Percentiles rank a stretch among this genome's conserved stretches.
These are phyloP conservation scores for Trypanosoma cruzi DNA, from an alignment of 208 protist genomes.

Conservation along the genomic window DNA sequence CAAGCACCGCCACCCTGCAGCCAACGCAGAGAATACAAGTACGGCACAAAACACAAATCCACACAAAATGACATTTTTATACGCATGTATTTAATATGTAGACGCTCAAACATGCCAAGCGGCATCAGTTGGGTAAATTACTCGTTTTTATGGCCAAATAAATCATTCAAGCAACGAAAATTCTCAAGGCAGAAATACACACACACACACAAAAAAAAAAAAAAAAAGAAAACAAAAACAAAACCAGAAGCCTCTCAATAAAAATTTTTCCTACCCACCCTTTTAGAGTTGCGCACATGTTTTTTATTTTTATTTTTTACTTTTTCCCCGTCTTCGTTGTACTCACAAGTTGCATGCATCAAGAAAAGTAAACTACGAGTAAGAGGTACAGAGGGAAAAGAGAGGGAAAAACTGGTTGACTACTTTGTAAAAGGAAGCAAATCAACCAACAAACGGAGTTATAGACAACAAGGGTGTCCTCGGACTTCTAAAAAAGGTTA, in stretches of 20 bases:
- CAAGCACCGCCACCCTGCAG: not conserved
- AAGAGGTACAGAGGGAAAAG: not conserved
- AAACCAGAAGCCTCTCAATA: not conserved
- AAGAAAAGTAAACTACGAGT: not conserved
- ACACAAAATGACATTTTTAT: not conserved
- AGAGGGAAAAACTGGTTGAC: not conserved
- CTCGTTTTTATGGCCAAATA: too few relatives aligned
- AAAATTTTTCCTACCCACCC: constrained; percentile 8
- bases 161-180: too few relatives aligned
- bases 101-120: too few relatives aligned
- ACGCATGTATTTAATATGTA: too few relatives aligned
- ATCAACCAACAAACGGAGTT: not conserved
- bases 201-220: constrained; percentile 8
- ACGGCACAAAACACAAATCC: not conserved
- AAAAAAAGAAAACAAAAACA: constrained; percentile 28
- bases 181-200: constrained; percentile 5
- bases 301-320: not conserved
- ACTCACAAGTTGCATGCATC: not conserved
- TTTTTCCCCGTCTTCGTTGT: not conserved
- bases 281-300: not conserved
- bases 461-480: not conserved
- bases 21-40: not conserved
- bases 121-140: too few relatives aligned
- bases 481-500: not conserved
- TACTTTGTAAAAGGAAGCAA: not conserved